phyloP scores from a whole-genome alignment of 2,329 filamentous ascomycete species.

The Ascochyta lentis region DNA sequence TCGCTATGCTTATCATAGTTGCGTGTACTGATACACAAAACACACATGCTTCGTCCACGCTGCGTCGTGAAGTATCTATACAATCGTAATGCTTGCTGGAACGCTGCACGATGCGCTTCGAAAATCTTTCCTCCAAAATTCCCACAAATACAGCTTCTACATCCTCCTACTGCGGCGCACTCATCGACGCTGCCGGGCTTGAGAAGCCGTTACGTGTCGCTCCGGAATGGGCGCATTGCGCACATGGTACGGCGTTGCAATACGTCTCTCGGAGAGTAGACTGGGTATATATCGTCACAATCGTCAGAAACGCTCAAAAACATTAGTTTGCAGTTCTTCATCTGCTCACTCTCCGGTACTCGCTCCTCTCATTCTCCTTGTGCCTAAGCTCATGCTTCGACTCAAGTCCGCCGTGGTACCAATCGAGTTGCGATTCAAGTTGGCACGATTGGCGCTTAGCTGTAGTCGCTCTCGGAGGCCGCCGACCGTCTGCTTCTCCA shows the following conservation, averaged over 20 bases:
- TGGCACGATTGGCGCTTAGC: conserved; percentile 33
- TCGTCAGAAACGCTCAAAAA: conserved; percentile 31
- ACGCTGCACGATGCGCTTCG: conserved; percentile 3
- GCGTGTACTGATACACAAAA: background rate
- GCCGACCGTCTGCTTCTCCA: conserved; percentile 37
- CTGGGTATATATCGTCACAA: conserved; percentile 41
- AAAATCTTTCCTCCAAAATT: conserved; percentile 5
- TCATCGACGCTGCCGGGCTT: conserved; percentile 1
- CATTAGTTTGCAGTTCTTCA: conserved; percentile 8
- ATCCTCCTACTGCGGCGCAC: background rate
- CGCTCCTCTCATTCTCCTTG: conserved; percentile 36
- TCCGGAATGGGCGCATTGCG: background rate
- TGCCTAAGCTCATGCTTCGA: conserved; percentile 39
- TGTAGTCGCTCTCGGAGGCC: conserved; percentile 35
- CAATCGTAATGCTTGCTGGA: conserved; percentile 4
- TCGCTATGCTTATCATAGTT: background rate
- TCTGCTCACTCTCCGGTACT: conserved; percentile 44
- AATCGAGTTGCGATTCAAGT: conserved; percentile 38
- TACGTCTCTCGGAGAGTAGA: conserved; percentile 24
- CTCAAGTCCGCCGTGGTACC: conserved; percentile 35
- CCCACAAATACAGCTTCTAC: conserved; percentile 9
- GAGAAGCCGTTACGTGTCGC: conserved; percentile 6
- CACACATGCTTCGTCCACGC: background rate
- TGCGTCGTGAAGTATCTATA: background rate
- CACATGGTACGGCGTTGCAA: conserved; percentile 7